Conservation (phyloP, 306 rosid species). For the Sophora flavescens region DNA sequence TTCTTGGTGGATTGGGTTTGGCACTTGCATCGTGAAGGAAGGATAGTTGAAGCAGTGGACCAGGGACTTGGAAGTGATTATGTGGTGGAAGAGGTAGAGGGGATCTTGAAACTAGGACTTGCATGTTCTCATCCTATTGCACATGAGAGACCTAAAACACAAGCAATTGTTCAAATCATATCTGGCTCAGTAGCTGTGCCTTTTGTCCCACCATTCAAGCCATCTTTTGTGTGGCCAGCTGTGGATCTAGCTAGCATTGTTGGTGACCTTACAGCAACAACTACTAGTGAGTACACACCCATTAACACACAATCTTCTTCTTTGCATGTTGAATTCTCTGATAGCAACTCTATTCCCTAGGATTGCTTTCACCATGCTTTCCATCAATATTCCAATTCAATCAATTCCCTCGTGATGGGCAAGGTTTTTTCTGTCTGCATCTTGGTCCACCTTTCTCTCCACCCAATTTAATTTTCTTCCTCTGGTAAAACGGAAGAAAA, state of each 20-base stretch:
- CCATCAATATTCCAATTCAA: conserved; percentile 7
- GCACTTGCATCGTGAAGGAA: conserved; percentile 65
- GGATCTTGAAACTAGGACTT: conserved; percentile 67
- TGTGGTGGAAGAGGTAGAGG: conserved; percentile 65
- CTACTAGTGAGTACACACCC: conserved; percentile 40
- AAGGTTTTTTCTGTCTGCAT: background rate
- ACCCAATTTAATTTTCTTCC: conserved; percentile 21
- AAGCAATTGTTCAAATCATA: conserved; percentile 64
- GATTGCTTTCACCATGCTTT: background rate
- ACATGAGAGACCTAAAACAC: conserved; percentile 68
- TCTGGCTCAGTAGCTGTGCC: conserved; percentile 69
- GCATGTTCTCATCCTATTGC: conserved; percentile 81
- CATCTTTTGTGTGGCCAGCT: conserved; percentile 80
- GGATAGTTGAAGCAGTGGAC: conserved; percentile 65
- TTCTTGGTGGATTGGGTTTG: conserved; percentile 83
- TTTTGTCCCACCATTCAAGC: conserved; percentile 67
- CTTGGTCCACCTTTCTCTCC: conserved; percentile 20
- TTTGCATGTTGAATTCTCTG: conserved; percentile 34
- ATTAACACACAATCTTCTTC: conserved; percentile 41
- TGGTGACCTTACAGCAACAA: conserved; percentile 39
- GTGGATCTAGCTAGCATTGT: conserved; percentile 43
- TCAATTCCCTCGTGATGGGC: background rate
- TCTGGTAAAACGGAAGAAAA: background rate
- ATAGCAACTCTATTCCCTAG: conserved; percentile 38
- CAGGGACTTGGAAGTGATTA: conserved; percentile 55